Conservation (phyloP, 331 rosid species). For the Ulmus americana region DNA sequence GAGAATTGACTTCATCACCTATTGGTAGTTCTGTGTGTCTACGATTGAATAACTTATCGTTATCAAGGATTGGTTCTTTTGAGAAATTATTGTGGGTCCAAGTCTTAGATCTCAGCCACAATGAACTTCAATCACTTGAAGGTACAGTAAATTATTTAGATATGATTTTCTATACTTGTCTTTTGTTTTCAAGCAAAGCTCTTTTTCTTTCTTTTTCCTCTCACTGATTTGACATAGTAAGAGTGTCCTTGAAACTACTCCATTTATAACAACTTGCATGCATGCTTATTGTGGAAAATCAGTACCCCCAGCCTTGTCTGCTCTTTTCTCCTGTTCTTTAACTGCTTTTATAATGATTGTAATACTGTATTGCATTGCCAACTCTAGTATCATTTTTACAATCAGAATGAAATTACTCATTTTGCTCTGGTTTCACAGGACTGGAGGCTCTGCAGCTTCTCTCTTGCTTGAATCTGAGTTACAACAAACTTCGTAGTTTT, state of each 20-base stretch:
- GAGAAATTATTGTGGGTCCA: conserved; percentile 73
- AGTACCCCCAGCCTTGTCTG: no score
- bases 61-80: conserved; percentile 62
- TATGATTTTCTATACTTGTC: no score
- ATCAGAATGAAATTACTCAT: conserved; percentile 8
- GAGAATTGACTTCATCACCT: conserved; percentile 30
- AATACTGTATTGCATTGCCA: not conserved
- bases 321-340: no score
- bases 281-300: no score
- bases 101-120: conserved; percentile 84
- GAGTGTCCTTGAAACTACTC: no score
- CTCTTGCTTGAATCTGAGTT: conserved; percentile 60
- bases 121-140: conserved; percentile 71
- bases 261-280: no score
- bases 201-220: no score
- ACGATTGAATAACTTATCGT: conserved; percentile 58
- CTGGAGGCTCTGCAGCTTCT: conserved; percentile 89
- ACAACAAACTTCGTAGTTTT: conserved; percentile 62
- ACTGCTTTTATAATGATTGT: no score
- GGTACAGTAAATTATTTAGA: conserved; percentile 32
- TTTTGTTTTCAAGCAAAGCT: no score
- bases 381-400: not conserved
- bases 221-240: no score
- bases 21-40: conserved; percentile 38
- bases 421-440: conserved; percentile 46